These are phyloP conservation scores for Microsporum audouinii DNA, from an alignment of 2,329 filamentous ascomycete species.

Conservation along the genomic window DNA sequence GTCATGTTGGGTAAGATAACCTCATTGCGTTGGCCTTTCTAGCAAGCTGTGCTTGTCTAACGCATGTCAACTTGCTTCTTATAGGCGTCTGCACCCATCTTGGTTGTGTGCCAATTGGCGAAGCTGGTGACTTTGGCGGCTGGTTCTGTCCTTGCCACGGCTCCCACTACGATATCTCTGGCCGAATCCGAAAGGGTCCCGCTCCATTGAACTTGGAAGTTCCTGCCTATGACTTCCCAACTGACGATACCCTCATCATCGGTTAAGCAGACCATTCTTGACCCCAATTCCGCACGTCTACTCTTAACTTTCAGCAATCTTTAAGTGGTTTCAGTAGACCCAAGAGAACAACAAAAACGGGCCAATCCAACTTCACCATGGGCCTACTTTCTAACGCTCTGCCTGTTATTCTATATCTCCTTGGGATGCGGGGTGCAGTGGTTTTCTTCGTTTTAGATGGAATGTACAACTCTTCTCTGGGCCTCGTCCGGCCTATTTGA, in stretches of 20 bases:
- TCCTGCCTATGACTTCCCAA: conserved; percentile 81
- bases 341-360: background rate
- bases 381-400: background rate
- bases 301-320: background rate
- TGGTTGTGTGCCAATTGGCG: conserved; percentile 97
- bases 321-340: background rate
- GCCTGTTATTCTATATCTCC: background rate
- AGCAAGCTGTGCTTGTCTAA: background rate
- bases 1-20: conserved; percentile 74
- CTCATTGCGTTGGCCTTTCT: conserved; percentile 16
- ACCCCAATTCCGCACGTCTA: background rate
- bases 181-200: conserved; percentile 93
- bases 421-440: background rate
- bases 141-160: conserved; percentile 99
- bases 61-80: background rate
- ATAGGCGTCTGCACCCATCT: conserved; percentile 96
- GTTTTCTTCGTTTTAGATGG: background rate
- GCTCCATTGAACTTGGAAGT: conserved; percentile 97
- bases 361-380: background rate
- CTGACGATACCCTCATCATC: conserved; percentile 79
- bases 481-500: background rate
- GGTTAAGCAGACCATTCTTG: conserved; percentile 51
- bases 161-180: conserved; percentile 99
- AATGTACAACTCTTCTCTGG: background rate
- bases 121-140: conserved; percentile 93